Base-by-base conservation (phyloP, 148 eudicot genomes). In the Fallopia convolvulus region DNA sequence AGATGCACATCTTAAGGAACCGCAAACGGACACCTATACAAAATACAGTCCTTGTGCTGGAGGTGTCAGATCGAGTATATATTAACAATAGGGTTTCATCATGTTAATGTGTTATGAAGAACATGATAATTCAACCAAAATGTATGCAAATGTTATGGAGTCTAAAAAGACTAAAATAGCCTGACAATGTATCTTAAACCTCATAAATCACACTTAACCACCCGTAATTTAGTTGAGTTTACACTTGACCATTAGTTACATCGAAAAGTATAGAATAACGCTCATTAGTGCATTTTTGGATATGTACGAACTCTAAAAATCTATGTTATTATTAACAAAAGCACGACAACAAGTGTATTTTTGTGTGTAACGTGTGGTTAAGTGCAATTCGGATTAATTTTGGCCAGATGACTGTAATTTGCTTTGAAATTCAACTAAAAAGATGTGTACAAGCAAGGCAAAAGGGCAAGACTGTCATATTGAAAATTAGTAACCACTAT, bases 381-480 rank as follows among this genome's bases (percentile, higher is more conserved):
- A 50, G n/a, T 14, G 55, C n/a, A 50, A 50, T 15, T 50, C 55
- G 18, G 17, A 14, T 3, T 3, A 50, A 2, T 14, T 50, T 14
- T 3, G 17, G 17, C 4, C 17, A 14, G 15, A 15, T 12, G 5
- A 15, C 6, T 50, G 55, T 15, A 50, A 50, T 50, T 14, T 50
- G 15, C 17, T 15, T 12, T 15, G 5, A 50, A 15, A 50, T 50
- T 11, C 2, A 47, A 11, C 14, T 1, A n/a, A 50, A n/a, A 50
- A 50, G 2, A 47, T 2, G 4, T 36, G 2, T 36, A 42, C 6
- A 42, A 42, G 56, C 20, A 60, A 4, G 68, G 2, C 0, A 6
- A 14, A 66, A 7, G 72, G 72, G 72, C 72, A 66, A 72, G 53
- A 48, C 15, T n/a, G 75, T 72, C 52, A 72, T 33, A 26, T 36